Conservation (phyloP, 2,329 filamentous ascomycete genomes). For the Exserohilum turcica region DNA sequence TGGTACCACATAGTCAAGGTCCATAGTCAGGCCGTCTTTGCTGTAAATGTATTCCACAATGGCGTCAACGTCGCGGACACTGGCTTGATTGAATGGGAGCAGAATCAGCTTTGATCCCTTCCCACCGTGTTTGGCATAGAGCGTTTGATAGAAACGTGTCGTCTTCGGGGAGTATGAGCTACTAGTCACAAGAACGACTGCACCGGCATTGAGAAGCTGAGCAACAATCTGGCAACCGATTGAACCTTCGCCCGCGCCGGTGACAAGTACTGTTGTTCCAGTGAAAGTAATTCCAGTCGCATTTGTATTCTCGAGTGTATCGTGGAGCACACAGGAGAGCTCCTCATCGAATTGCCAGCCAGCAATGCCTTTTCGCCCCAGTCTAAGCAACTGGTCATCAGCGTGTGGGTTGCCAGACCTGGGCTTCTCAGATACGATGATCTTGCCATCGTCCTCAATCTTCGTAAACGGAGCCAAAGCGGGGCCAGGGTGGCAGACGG, state of each 20-base stretch:
- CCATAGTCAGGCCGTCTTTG: conserved; percentile 68
- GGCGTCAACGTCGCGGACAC: conserved; percentile 54
- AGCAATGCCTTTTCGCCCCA: too few relatives aligned
- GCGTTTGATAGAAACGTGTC: conserved; percentile 56
- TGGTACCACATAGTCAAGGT: conserved; percentile 62
- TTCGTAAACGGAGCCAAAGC: not conserved
- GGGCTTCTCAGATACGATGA: not conserved
- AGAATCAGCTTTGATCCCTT: conserved; percentile 45
- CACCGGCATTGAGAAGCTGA: conserved; percentile 43
- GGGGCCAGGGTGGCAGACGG: not conserved
- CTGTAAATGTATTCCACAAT: conserved; percentile 50
- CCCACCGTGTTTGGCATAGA: conserved; percentile 44
- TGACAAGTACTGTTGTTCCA: conserved; percentile 44
- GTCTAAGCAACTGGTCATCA: too few relatives aligned
- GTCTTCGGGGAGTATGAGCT: conserved; percentile 32
- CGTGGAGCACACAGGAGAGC: too few relatives aligned
- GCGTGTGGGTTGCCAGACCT: not conserved
- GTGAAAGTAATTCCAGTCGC: conserved; percentile 20
- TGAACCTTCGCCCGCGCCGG: conserved; percentile 46
- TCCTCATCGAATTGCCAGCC: too few relatives aligned
- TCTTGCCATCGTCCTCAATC: not conserved
- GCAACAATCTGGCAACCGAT: conserved; percentile 45
- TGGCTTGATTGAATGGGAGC: conserved; percentile 51
- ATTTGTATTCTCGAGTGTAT: not conserved
- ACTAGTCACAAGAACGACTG: conserved; percentile 50